These are phyloP conservation scores for Hanseniaspora guilliermondii DNA, from an alignment of 805 yeast genomes.

Conservation along the genomic window DNA sequence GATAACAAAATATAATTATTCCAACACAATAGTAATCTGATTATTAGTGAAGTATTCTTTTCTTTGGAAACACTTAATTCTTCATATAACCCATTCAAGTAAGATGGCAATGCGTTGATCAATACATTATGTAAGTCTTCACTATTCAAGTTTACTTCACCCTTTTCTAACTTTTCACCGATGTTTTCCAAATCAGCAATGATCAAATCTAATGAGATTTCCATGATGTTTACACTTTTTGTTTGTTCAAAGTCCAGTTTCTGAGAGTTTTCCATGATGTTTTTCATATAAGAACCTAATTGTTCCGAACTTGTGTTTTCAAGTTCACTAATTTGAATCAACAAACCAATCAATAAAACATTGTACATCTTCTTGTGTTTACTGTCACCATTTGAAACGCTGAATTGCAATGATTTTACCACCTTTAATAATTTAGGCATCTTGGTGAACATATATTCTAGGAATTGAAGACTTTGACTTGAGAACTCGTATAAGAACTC, in stretches of 20 bases:
- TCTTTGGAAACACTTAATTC: conserved; percentile 11
- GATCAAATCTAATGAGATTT: conserved; percentile 59
- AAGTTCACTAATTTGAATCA: conserved; percentile 23
- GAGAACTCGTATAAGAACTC: conserved; percentile 32
- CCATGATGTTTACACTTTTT: conserved; percentile 48
- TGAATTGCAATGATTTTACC: not conserved
- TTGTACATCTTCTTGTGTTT: conserved; percentile 2
- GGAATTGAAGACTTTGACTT: conserved; percentile 25
- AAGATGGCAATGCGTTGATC: conserved; percentile 13
- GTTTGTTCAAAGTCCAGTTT: conserved; percentile 13
- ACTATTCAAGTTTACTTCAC: conserved; percentile 12
- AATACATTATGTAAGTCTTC: conserved; percentile 5
- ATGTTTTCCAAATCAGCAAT: conserved; percentile 58
- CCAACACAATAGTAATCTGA: conserved; percentile 38
- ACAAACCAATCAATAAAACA: conserved; percentile 23
- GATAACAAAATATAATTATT: conserved; percentile 59
- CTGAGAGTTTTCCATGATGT: conserved; percentile 11
- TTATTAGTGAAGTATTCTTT: not conserved
- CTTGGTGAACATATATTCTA: conserved; percentile 20
- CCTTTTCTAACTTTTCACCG: conserved; percentile 25
- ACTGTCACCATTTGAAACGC: not conserved
- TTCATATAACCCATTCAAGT: conserved; percentile 18
- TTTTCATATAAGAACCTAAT: conserved; percentile 18
- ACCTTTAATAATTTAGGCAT: conserved; percentile 1
- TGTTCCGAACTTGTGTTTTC: conserved; percentile 21